Evolutionary conservation across 2,329 filamentous ascomycete genomes (phyloP), one percentile per base, ranked within the genome.

Genomic region (Aschersonia sp.): DNA sequence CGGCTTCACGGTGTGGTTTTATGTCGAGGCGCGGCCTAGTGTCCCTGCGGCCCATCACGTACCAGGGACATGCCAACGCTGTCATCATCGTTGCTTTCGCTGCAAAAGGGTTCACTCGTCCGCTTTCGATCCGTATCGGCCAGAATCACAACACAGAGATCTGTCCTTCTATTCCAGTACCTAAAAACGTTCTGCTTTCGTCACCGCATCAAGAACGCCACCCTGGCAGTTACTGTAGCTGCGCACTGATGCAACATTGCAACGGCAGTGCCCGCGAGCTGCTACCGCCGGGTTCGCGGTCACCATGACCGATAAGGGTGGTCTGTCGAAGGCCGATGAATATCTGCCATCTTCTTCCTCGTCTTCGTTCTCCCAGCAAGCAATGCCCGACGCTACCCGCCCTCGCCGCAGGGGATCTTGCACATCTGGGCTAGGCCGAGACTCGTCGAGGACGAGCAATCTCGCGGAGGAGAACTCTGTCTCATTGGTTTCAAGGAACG

Each of bases 351-450:
- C 73, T 47, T 74, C 72, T 42, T 65, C 67, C 44, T 58, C 70
- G 47, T 62, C 65, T 46, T 62, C 69, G 42, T 59, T 66, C 53
- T 64, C 66, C 45, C 64, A 62, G 49, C 66, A 69, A 53, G 58
- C 66, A 51, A 65, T 67, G 49, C 56, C 67, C 30, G 56, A 57
- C 49, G 61, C 64, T 30, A 55, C 69, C 48, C 71, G 74, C 30
- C 69, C 73, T 47, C 72, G 75, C 50, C 75, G 74, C 52, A 69
- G 74, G 48, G 72, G 69, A 44, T 62, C 65, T 33, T 61, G 62
- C 46, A 64, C 60, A 50, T 55, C 59, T 14, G 58, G 56, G 48
- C 56, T 57, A 40, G 55, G 57, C 46, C 48, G 52, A 14, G 56
- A 43, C 61, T 14, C 60, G 60, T 9, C 61, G 30, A n/a, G 5